phyloP scores from a whole-genome alignment of 163 green algal species.

The Chlamydomonas reinhardtii region DNA sequence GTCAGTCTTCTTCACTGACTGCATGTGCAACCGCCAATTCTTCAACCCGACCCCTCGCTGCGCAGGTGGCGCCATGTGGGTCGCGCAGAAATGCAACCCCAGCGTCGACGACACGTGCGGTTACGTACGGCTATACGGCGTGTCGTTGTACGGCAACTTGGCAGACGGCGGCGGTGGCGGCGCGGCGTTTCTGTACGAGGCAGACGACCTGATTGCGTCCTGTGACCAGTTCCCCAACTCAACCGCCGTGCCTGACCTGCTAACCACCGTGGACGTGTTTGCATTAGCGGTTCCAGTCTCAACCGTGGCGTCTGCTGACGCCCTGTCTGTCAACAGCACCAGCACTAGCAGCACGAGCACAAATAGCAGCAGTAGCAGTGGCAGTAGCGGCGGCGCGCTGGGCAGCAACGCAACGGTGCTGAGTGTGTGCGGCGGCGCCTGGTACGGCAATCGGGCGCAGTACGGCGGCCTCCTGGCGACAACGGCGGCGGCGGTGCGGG shows the following conservation, averaged over 20 bases:
- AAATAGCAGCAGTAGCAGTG: neutral
- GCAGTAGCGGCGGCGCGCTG: neutral
- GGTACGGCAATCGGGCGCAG: constrained; percentile 17
- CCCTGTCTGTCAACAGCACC: too few species aligned
- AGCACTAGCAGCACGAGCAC: too few species aligned
- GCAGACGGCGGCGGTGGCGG: constrained; percentile 38
- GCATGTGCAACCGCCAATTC: too few species aligned
- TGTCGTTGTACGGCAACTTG: neutral
- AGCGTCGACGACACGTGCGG: constrained; percentile 10
- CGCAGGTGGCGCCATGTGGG: constrained; percentile 6
- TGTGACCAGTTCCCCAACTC: neutral
- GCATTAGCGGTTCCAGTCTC: too few species aligned
- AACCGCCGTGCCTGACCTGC: too few species aligned
- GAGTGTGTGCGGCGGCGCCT: neutral
- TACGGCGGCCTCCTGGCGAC: constrained; percentile 26
- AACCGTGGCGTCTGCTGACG: too few species aligned
- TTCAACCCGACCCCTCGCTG: too few species aligned
- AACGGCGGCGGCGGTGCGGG: constrained; percentile 8
- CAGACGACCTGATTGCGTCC: neutral
- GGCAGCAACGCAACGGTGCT: neutral
- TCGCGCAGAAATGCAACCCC: constrained; percentile 1
- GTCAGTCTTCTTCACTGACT: too few species aligned
- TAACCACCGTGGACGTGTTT: too few species aligned
- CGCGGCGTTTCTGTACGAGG: constrained; percentile 19
- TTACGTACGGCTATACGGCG: neutral